Base-by-base conservation (phyloP, 2,329 filamentous ascomycete genomes). In the Colletotrichum sidae region DNA sequence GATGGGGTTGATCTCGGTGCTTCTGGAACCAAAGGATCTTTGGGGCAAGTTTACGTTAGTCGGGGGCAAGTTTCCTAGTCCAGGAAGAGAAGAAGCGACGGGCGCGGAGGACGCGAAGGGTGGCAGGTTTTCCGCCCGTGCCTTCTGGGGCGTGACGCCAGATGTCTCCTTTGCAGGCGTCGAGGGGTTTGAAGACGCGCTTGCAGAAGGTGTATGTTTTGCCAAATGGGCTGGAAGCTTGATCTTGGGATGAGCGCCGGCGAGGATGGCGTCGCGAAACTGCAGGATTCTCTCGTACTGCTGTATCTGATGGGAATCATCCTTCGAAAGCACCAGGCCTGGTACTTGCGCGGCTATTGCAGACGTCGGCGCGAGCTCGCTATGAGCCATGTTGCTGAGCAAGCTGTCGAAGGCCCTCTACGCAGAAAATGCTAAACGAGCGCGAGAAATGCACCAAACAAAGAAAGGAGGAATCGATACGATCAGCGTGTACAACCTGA, bases 261-360 rank as follows among this genome's bases (percentile, higher is more conserved):
- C 88, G 75, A 96, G 83, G 71, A 98, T 86, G 71, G 89, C 85
- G 81, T 97, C 92, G 78, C 90, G 90, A 78, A 98, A 89, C 71
- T 84, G 87, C 74, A 97, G 77, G 73, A 98, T 92, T 80, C 90
- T 93, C 74, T 91, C 87, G 81, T 93, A 96, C 78, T 94, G 88
- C 72, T 83, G 78, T 54, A 90, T 79, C 73, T 90, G 87, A 72
- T 84, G 81, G 64, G 83, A 75, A 70, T 87, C 84, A 67, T 84
- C 81, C 67, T 83, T 75, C 60, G 80, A 75, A 41, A 75, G 67
- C 50, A 72, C 65, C 71, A 79, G 69, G 70, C 72, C 68, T 70
- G 66, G 51, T 33, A 54, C 38, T 57, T 44, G 61, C 63, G 70
- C 72, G 70, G 73, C 72, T 67, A 67, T 65, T 34, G 61, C 38